Evolutionary conservation across 139 green algal species (phyloP).

Genomic region (Tetraselmis striata): DNA sequence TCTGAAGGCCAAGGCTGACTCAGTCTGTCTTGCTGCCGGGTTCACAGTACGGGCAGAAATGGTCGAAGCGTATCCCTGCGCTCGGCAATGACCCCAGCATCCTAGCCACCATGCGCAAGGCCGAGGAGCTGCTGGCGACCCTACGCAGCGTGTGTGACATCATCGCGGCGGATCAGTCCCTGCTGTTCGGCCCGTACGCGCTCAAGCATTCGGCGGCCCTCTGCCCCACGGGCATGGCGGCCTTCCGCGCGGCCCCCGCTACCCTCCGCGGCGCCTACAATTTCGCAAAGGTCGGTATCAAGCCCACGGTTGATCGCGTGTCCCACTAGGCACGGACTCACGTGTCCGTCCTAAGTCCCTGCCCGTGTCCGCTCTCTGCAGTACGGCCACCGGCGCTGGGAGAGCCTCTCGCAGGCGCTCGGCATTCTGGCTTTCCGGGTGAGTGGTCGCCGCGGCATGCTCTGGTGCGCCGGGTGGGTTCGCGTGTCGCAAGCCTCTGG

Average conservation of each 20-base stretch:
- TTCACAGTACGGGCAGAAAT: not conserved
- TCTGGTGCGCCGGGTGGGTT: no score
- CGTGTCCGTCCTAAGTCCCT: not conserved
- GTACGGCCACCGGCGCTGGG: not conserved
- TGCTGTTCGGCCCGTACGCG: not conserved
- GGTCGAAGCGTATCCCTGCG: not conserved
- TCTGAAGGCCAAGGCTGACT: no score
- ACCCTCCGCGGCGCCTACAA: not conserved
- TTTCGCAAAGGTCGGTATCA: not conserved
- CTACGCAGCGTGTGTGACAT: not conserved
- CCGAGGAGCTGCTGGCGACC: not conserved
- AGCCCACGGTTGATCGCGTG: not conserved
- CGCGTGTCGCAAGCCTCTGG: no score
- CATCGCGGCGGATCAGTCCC: not conserved
- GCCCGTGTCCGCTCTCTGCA: no score
- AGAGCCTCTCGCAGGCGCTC: not conserved
- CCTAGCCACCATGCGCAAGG: not conserved
- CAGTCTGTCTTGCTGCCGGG: no score
- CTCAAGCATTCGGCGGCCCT: not conserved
- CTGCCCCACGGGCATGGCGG: not conserved
- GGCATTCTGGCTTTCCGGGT: not conserved
- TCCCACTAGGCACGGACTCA: not conserved
- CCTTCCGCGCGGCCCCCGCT: not conserved
- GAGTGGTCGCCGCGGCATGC: no score
- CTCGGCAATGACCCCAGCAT: not conserved